Percentiles rank a stretch among this genome's conserved stretches.
phyloP scores from a whole-genome alignment of 2,329 filamentous ascomycete genomes.

The Colletotrichum eremochloae region DNA sequence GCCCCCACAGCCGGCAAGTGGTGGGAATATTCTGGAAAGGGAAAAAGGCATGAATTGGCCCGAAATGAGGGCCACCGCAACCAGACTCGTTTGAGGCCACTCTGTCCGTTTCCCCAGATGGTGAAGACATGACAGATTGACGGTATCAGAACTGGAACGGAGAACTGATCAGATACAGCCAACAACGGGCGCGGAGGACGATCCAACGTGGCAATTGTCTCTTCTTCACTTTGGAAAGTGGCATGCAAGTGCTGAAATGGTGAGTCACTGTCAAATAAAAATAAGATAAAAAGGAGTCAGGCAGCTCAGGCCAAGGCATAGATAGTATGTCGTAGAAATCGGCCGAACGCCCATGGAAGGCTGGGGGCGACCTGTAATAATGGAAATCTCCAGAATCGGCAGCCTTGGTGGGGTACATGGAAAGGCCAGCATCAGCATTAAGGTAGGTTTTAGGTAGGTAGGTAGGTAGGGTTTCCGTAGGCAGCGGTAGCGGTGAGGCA shows the following conservation, averaged over 20 bases:
- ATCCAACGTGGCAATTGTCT: neutral
- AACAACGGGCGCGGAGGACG: neutral
- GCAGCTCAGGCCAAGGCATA: neutral
- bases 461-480: too few relatives aligned
- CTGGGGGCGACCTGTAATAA: constrained; percentile 20
- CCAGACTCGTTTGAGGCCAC: constrained; percentile 28
- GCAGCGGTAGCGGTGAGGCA: too few relatives aligned
- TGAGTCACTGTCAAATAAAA: constrained; percentile 19
- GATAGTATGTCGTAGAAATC: constrained; percentile 7
- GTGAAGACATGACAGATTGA: neutral
- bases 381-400: constrained; percentile 41
- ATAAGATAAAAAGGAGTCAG: neutral
- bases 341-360: constrained; percentile 16
- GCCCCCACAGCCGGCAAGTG: constrained; percentile 29
- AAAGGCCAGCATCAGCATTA: neutral
- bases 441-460: too few relatives aligned
- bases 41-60: constrained; percentile 22
- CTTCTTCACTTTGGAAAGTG: neutral
- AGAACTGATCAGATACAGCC: neutral
- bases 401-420: constrained; percentile 34
- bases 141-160: neutral
- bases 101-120: constrained; percentile 29
- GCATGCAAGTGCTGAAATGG: neutral
- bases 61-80: constrained; percentile 12
- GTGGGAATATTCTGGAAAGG: constrained; percentile 42